phyloP scores from a whole-genome alignment of 1,284 basidiomycete genomes.

The Apiotrichum akiyoshidainum region DNA sequence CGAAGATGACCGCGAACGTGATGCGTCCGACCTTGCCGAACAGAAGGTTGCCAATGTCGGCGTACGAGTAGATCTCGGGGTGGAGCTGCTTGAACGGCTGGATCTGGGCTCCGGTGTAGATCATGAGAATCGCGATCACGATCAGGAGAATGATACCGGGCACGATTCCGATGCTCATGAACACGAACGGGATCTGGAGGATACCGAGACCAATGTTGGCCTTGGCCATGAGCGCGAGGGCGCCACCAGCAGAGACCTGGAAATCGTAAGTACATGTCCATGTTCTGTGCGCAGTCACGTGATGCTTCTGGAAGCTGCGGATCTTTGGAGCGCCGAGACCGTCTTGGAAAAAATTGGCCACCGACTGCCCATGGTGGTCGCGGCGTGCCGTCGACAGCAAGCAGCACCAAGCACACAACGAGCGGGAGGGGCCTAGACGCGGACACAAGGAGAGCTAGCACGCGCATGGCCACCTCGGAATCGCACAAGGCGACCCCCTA shows the following conservation, averaged over 20 bases:
- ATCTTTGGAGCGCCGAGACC: no score
- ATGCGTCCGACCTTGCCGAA: conserved; percentile 25
- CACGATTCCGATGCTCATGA: conserved; percentile 29
- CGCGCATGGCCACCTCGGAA: no score
- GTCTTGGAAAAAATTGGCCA: no score
- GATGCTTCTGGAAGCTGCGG: no score
- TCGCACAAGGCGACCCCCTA: no score
- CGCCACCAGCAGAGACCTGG: conserved; percentile 14
- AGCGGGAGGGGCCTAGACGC: no score
- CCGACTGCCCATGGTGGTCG: no score
- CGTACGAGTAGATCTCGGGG: conserved; percentile 21
- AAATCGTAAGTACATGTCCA: no score
- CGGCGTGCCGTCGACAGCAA: no score
- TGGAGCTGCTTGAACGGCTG: conserved; percentile 19
- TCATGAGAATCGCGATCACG: conserved; percentile 33
- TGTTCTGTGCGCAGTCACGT: no score
- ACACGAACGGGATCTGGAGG: conserved; percentile 33
- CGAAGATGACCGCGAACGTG: conserved; percentile 20
- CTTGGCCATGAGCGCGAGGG: conserved; percentile 25
- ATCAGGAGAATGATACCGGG: conserved; percentile 36
- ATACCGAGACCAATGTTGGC: conserved; percentile 38
- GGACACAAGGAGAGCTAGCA: no score
- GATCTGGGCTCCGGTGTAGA: conserved; percentile 14
- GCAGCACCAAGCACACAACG: no score
- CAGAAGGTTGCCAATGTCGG: conserved; percentile 26